Base-by-base conservation (phyloP, 352 stramenopile species). In the Plasmopara halstedii region DNA sequence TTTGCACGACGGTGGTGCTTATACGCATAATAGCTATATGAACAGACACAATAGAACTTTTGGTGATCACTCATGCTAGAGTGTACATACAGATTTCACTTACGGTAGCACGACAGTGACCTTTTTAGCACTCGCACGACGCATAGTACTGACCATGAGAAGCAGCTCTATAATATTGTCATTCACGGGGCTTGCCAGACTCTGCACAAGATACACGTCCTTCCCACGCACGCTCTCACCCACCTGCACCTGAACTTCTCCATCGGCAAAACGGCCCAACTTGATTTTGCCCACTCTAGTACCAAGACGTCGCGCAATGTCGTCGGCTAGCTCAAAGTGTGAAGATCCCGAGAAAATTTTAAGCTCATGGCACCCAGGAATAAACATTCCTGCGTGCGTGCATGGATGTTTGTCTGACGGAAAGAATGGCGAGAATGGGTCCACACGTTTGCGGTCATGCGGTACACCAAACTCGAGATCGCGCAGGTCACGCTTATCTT, bases 151-250 rank as follows among this genome's bases (percentile, higher is more conserved):
- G 36, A 97, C 83, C 85, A 97, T 97, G 25, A 98, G 73, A 50
- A 98, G 60, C 50, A 97, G 64, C 65, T 98, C 91, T 42, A 97
- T 95, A 39, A 98, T 81, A 62, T 95, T 95, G 56, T 98, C 91
- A 54, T 97, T 97, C 40, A 97, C 88, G 11, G 91, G 91, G 39
- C 70, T 87, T 26, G 83, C 76, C 19, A 95, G 82, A 53, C 83
- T 94, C 73, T 98, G 91, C 44, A 97, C 83, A 31, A 97, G 66
- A 64, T 97, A 98, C 37, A 97, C 88, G 58, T 98, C 91, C 68
- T 96, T 96, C 32, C 89, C 88, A 31, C 88, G 81, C 42, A 97
- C 83, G 35, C 75, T 94, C 65, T 97, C 90, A 33, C 89, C 85
- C 42, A 97, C 85, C 53, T 96, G 85, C 35, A 97, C 76, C 46